Conservation (phyloP, 257 asterid species). For the Nicotiana paniculata region DNA sequence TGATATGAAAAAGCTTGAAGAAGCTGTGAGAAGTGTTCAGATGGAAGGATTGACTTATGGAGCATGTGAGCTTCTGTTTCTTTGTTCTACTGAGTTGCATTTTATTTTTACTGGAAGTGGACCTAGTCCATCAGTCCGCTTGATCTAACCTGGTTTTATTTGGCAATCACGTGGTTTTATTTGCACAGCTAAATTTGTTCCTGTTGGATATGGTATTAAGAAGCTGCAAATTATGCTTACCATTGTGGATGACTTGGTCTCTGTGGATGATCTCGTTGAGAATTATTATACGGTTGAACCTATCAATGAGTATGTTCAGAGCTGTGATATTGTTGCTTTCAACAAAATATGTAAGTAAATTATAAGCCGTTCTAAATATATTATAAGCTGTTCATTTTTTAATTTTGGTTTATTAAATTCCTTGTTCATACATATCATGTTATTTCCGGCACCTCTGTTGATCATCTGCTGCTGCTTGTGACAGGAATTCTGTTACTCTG, state of each 20-base stretch:
- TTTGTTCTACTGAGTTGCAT: neutral
- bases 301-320: constrained; percentile 48
- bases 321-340: constrained; percentile 72
- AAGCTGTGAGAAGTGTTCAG: constrained; percentile 63
- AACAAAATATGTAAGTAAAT: constrained; percentile 51
- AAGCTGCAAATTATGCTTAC: constrained; percentile 75
- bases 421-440: neutral
- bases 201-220: constrained; percentile 75
- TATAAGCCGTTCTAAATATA: constrained; percentile 9
- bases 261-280: constrained; percentile 54
- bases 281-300: constrained; percentile 58
- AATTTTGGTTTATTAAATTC: constrained; percentile 6
- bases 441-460: neutral
- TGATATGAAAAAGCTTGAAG: constrained; percentile 91
- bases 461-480: neutral
- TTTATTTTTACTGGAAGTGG: neutral
- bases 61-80: constrained; percentile 50
- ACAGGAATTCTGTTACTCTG: neutral
- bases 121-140: neutral
- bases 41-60: constrained; percentile 92
- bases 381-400: too few species aligned
- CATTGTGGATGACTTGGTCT: constrained; percentile 59
- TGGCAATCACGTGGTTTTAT: neutral
- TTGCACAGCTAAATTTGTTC: constrained; percentile 48
- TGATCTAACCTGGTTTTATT: neutral